Base-by-base conservation (phyloP, 2,329 filamentous ascomycete genomes). In the Tolypocladium amazonense region DNA sequence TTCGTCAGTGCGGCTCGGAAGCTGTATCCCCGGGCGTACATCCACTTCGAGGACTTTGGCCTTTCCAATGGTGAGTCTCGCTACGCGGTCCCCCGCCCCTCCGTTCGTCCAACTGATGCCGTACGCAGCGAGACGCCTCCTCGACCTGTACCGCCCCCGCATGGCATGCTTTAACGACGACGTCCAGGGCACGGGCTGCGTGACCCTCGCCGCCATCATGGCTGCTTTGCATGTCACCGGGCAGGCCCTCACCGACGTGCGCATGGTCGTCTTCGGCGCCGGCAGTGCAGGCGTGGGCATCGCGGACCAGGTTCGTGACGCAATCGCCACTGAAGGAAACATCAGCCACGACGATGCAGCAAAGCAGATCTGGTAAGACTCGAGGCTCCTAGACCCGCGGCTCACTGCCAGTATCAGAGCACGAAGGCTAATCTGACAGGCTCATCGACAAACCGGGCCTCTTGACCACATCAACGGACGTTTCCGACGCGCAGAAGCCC, bases 141-240 rank as follows among this genome's bases (percentile, higher is more conserved):
- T 96, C 0, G 89, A 96, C 61, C 82, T 79, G 41, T 96, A 94
- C 67, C 83, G 87, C 1, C 80, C 86, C 0, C 69, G 88, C 56
- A 87, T 93, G 9, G 81, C 91, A 0, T 95, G 90, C 71, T 96
- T 96, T 79, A 96, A 96, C 67, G 92, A 96, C 61, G 91, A 96
- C 70, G 86, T 96, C 0, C 91, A 96, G 71, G 92, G 91, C 1
- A 96, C 92, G 0, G 92, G 91, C 0, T 93, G 89, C 61, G 90
- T 96, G 1, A 93, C 92, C 0, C 80, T 96, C 0, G 91, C 91
- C 0, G 91, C 88, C 1, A 87, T 96, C 63, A 85, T 90, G 77
- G 85, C 90, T 0, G 91, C 84, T 0, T 76, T 92, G 9, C 84
- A 89, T 61, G 85, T 93, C 9, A 85, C 80, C 62, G 79, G 84